Evolutionary conservation across 768 basidiomycete genomes (phyloP).

Genomic region (Tricholoma saponaceum): DNA sequence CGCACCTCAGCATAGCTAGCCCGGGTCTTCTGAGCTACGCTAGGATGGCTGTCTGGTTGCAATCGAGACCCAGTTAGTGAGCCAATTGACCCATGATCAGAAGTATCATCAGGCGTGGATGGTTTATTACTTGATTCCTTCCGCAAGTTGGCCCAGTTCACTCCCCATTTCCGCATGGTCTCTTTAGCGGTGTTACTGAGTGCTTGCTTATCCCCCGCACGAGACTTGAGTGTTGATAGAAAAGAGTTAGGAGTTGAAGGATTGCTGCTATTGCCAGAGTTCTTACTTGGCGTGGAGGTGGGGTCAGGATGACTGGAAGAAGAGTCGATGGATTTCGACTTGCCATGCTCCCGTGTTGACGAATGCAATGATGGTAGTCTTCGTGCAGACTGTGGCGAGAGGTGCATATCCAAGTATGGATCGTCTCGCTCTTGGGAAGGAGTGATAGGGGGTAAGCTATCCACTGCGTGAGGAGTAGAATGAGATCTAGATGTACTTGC

Average conservation of each 20-base stretch:
- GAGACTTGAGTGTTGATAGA: conserved; percentile 75
- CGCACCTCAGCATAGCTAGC: conserved; percentile 72
- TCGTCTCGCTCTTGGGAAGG: conserved; percentile 12
- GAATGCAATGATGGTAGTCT: conserved; percentile 47
- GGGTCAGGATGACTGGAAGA: conserved; percentile 17
- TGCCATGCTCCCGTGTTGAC: conserved; percentile 30
- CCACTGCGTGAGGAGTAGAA: conserved; percentile 27
- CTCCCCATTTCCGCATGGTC: conserved; percentile 89
- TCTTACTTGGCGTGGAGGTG: conserved; percentile 32
- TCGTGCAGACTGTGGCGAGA: conserved; percentile 20
- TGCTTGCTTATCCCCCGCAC: conserved; percentile 79
- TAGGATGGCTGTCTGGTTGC: conserved; percentile 26
- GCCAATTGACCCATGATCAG: conserved; percentile 37
- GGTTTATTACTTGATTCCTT: conserved; percentile 38
- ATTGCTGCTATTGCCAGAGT: conserved; percentile 23
- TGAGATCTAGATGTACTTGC: conserved; percentile 24
- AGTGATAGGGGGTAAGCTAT: conserved; percentile 11
- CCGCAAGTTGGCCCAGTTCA: conserved; percentile 68
- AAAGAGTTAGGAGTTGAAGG: conserved; percentile 57
- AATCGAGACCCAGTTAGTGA: conserved; percentile 30
- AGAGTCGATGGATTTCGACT: conserved; percentile 20
- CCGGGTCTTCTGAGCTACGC: conserved; percentile 36
- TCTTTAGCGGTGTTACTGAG: conserved; percentile 84
- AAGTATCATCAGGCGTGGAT: conserved; percentile 32
- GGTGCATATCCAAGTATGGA: conserved; percentile 8